Evolutionary conservation across 2,329 filamentous ascomycete genomes (phyloP).

Genomic region (Chrysoporthe austroafricana): DNA sequence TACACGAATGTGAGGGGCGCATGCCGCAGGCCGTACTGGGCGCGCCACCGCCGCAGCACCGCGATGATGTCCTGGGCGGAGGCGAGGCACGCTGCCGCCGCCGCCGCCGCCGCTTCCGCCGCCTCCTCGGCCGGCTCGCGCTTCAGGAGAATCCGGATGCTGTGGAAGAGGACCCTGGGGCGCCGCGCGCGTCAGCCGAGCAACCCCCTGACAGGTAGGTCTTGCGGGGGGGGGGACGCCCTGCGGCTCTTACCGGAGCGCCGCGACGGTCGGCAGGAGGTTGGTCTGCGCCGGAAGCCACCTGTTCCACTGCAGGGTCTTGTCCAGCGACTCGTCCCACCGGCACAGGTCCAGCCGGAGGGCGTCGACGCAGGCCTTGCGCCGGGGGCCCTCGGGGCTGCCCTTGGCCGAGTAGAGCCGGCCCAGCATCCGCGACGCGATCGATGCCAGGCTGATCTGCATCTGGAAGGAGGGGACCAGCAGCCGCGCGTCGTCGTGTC

Average conservation of each 20-base stretch:
- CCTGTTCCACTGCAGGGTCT: constrained; percentile 31
- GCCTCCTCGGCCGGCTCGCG: constrained; percentile 28
- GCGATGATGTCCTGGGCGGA: constrained; percentile 33
- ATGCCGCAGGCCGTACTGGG: constrained; percentile 32
- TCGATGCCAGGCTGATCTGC: constrained; percentile 8
- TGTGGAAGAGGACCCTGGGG: constrained; percentile 31
- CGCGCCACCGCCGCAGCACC: constrained; percentile 31
- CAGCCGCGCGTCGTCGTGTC: constrained; percentile 8
- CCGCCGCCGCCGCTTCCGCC: too few relatives aligned
- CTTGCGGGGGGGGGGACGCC: background rate
- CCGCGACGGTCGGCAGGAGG: constrained; percentile 23
- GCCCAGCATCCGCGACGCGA: constrained; percentile 1
- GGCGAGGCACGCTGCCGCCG: constrained; percentile 25
- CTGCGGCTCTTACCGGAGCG: constrained; percentile 31
- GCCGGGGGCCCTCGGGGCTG: constrained; percentile 8
- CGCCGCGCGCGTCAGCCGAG: background rate
- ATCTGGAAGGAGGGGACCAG: constrained; percentile 14
- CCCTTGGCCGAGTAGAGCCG: constrained; percentile 1
- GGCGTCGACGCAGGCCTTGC: constrained; percentile 26
- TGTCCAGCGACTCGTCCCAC: constrained; percentile 31
- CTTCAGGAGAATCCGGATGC: constrained; percentile 34
- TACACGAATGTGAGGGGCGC: constrained; percentile 34
- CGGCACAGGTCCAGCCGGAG: constrained; percentile 32
- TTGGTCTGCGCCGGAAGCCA: constrained; percentile 31
- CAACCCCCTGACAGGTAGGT: background rate